Evolutionary conservation across 2,329 filamentous ascomycete genomes (phyloP).

Genomic region (Claviceps maximensis): DNA sequence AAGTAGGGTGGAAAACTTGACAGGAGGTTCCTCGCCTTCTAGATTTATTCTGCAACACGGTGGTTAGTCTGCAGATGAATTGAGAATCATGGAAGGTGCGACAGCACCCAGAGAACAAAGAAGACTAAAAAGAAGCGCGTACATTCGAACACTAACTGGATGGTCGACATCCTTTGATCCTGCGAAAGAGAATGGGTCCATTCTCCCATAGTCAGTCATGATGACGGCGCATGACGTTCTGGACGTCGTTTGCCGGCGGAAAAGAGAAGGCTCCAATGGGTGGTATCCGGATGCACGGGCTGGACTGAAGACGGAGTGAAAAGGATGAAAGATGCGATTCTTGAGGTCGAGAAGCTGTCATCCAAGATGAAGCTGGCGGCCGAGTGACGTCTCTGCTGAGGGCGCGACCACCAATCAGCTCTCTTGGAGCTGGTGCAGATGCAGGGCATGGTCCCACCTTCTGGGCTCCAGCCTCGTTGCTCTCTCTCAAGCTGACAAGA

Average conservation of each 20-base stretch:
- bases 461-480: background rate
- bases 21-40: conserved; percentile 29
- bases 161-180: conserved; percentile 74
- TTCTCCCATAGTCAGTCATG: conserved; percentile 34
- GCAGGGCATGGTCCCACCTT: too few species aligned
- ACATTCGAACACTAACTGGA: conserved; percentile 56
- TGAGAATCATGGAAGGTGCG: conserved; percentile 1
- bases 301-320: background rate
- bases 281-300: background rate
- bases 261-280: too few species aligned
- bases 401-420: background rate
- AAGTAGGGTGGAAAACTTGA: conserved; percentile 54
- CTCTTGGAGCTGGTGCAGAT: background rate
- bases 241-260: background rate
- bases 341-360: background rate
- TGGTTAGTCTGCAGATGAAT: conserved; percentile 7
- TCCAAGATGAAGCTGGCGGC: background rate
- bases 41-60: conserved; percentile 30
- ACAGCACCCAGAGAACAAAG: background rate
- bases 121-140: conserved; percentile 12
- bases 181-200: conserved; percentile 96
- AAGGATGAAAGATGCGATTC: background rate
- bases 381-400: background rate
- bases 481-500: too few species aligned
- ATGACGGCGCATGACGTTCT: conserved; percentile 16